These are phyloP conservation scores for Phalaenopsis hybrid DNA, from an alignment of 116 monocot genomes.

Conservation along the genomic window DNA sequence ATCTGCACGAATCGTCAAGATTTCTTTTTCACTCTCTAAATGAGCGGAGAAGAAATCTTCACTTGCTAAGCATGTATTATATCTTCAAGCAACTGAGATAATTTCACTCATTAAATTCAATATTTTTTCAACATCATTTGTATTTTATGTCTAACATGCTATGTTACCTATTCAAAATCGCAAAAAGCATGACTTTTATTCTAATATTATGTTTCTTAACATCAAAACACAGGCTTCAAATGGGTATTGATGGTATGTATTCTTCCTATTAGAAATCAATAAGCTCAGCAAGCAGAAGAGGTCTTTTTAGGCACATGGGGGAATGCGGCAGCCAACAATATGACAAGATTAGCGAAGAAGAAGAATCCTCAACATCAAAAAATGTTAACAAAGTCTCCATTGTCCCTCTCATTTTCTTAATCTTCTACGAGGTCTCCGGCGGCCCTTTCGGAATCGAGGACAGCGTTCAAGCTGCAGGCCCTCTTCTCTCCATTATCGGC, in stretches of 20 bases:
- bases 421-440: slow-evolving; percentile 73
- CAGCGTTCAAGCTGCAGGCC: slow-evolving; percentile 66
- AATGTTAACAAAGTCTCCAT: slow-evolving; percentile 40
- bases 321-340: slow-evolving; percentile 15
- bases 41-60: not conserved
- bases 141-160: not conserved
- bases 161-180: not conserved
- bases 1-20: no score
- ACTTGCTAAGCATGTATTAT: not conserved
- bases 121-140: not conserved
- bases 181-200: not conserved
- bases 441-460: slow-evolving; percentile 75
- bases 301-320: slow-evolving; percentile 27
- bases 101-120: not conserved
- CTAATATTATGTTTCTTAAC: not conserved
- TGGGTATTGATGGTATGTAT: not conserved
- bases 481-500: slow-evolving; percentile 63
- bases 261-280: slow-evolving; percentile 22
- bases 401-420: slow-evolving; percentile 49
- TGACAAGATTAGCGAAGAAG: slow-evolving; percentile 7
- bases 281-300: slow-evolving; percentile 1
- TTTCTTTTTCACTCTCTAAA: no score
- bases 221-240: not conserved
- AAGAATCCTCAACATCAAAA: slow-evolving; percentile 14
- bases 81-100: not conserved